phyloP scores from a whole-genome alignment of 2,329 filamentous ascomycete genomes.

The Alternaria arbusti region DNA sequence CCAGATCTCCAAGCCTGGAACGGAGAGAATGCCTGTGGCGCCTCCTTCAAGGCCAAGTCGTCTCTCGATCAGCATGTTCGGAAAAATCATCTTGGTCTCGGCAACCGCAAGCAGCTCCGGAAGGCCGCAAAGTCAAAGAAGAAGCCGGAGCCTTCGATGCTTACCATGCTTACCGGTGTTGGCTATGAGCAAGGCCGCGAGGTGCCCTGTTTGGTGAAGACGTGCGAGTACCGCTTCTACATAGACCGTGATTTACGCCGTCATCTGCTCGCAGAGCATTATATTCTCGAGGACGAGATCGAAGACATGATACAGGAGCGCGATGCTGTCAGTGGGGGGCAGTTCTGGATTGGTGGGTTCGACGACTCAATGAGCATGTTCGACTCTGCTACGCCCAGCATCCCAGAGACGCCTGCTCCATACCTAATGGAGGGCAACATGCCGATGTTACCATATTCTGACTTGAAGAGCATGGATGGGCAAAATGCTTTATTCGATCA shows the following conservation, averaged over 20 bases:
- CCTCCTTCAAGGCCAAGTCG: constrained; percentile 76
- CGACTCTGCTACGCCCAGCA: constrained; percentile 37
- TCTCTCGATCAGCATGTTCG: constrained; percentile 84
- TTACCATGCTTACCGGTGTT: constrained; percentile 61
- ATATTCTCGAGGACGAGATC: constrained; percentile 42
- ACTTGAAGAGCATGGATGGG: constrained; percentile 3
- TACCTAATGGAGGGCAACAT: constrained; percentile 25
- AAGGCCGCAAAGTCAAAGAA: constrained; percentile 48
- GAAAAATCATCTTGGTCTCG: constrained; percentile 76
- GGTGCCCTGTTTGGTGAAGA: constrained; percentile 59
- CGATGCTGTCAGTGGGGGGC: constrained; percentile 50
- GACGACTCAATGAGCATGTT: constrained; percentile 29
- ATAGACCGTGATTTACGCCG: constrained; percentile 64
- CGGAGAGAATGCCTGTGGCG: constrained; percentile 72
- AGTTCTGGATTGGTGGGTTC: constrained; percentile 55
- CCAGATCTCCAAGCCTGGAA: constrained; percentile 67
- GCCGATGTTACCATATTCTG: constrained; percentile 3
- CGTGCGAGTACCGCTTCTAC: constrained; percentile 63
- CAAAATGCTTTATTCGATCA: constrained; percentile 9
- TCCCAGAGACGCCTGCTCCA: constrained; percentile 41
- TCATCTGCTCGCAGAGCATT: constrained; percentile 59
- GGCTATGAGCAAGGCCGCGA: constrained; percentile 59
- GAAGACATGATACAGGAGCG: constrained; percentile 49
- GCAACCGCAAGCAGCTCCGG: constrained; percentile 46
- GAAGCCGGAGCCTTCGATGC: constrained; percentile 33